These are phyloP conservation scores for Cercospora citrullina DNA, from an alignment of 2,329 filamentous ascomycete genomes.

Conservation along the genomic window DNA sequence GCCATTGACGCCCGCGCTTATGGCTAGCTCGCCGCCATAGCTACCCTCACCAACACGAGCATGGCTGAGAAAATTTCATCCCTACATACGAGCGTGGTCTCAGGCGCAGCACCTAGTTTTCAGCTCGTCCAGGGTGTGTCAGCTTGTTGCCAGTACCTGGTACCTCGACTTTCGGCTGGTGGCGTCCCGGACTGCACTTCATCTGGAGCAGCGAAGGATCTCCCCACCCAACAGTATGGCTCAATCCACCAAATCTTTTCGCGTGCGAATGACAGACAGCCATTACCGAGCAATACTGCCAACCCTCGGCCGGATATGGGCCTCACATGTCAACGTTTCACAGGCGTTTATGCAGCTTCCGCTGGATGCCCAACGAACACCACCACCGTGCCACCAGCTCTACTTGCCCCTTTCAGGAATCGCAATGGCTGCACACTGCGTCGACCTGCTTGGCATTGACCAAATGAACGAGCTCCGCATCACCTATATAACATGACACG, in stretches of 20 bases:
- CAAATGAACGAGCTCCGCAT: not conserved
- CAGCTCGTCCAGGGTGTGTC: constrained; percentile 2
- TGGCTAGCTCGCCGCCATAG: too few species aligned
- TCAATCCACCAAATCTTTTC: not conserved
- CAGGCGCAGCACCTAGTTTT: not conserved
- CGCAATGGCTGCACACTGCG: not conserved
- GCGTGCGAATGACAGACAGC: not conserved
- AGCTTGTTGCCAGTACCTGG: not conserved
- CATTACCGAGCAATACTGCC: not conserved
- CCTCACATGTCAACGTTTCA: not conserved
- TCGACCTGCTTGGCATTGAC: not conserved
- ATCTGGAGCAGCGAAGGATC: constrained; percentile 2
- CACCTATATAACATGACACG: not conserved
- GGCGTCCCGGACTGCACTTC: constrained; percentile 14
- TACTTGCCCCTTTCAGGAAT: not conserved
- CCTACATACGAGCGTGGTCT: not conserved
- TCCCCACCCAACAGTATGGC: not conserved
- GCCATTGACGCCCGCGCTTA: not conserved
- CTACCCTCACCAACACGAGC: not conserved
- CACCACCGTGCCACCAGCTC: not conserved
- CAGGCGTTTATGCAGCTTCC: not conserved
- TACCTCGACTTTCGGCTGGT: constrained; percentile 11
- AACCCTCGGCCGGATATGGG: not conserved
- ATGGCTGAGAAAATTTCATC: not conserved
- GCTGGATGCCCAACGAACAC: not conserved